Conservation (phyloP, 768 basidiomycete species). For the Gloeostereum incarnatum region DNA sequence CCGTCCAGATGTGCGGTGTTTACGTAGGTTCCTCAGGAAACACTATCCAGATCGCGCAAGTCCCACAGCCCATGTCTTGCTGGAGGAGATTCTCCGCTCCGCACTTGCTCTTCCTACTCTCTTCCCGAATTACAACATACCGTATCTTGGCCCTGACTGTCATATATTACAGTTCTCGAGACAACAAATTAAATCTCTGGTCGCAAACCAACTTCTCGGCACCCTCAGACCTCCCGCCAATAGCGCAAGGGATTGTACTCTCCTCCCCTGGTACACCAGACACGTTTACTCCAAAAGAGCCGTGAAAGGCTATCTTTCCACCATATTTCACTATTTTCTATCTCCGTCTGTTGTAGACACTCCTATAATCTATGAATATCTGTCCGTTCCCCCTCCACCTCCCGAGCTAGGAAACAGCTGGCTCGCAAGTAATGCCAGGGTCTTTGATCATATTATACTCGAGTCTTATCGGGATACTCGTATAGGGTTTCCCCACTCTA, state of each 20-base stretch:
- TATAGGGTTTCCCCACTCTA: slow-evolving; percentile 16
- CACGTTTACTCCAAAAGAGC: slow-evolving; percentile 17
- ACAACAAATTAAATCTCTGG: slow-evolving; percentile 15
- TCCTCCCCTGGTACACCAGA: slow-evolving; percentile 20
- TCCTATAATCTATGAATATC: not conserved
- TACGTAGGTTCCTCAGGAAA: slow-evolving; percentile 10
- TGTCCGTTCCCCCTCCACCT: slow-evolving; percentile 1
- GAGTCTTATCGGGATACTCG: slow-evolving; percentile 11
- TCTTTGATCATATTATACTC: slow-evolving; percentile 15
- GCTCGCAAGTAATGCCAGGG: not conserved
- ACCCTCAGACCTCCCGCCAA: slow-evolving; percentile 17
- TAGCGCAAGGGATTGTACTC: slow-evolving; percentile 19
- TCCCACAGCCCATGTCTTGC: slow-evolving; percentile 5
- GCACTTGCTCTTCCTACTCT: slow-evolving; percentile 17
- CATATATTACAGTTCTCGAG: slow-evolving; percentile 10
- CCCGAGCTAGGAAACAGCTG: not conserved
- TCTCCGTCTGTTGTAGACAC: slow-evolving; percentile 5
- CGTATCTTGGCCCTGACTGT: slow-evolving; percentile 11
- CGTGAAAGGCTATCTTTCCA: slow-evolving; percentile 18
- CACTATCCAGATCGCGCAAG: slow-evolving; percentile 10
- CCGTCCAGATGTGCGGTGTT: slow-evolving; percentile 12
- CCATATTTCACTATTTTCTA: slow-evolving; percentile 19
- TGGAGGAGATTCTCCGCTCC: slow-evolving; percentile 15
- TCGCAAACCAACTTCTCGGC: slow-evolving; percentile 22
- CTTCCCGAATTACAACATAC: slow-evolving; percentile 16